Evolutionary conservation across 1,284 basidiomycete species (phyloP), one percentile per base, ranked within the genome.

Genomic region (Apiotrichum gracile): DNA sequence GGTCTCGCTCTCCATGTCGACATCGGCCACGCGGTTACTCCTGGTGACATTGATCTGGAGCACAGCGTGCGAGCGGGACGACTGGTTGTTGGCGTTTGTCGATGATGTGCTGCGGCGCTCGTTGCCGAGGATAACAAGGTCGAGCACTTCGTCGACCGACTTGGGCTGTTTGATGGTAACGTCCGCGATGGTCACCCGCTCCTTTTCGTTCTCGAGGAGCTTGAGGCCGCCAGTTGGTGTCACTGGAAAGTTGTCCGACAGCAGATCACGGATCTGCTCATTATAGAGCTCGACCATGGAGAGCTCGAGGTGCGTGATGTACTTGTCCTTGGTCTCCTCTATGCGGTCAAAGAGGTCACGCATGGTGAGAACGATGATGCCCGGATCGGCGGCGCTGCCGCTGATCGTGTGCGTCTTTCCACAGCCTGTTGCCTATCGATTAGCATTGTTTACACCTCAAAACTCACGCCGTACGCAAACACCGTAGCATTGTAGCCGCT

Each of bases 391-490:
- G 47, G 87, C 84, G 26, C 86, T 86, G 55, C 93, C 93, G 67
- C 91, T 94, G 70, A 97, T 96, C 26, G 93, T 97, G 73, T 97
- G 91, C 12, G 93, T 97, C 76, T 97, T 97, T 56, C 93, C 93
- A 71, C 93, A 97, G 17, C 93, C 93, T 13, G 93, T 97, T 19
- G 93, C 93, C 92, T 97, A 65, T 16, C n/a, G 33, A 35, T 49
- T 26, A 44, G 44, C 27, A 38, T 22, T 31, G 22, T 35, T 35
- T 35, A 17, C 29, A 31, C 8, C 7, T 7, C 8, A 21, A 17
- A 12, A 80, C 89, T 74, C 72, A 97, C 92, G 35, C 93, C 93
- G 72, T 97, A 96, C 4, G 93, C 93, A 78, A 97, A 97, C 9
- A 94, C 88, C 8, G 93, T 97, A 31, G 91, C 87, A 66, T 97